A percentile compares a stretch with the other conserved stretches of the same genome.
phyloP scores from a whole-genome alignment of 2,329 filamentous ascomycete species.

The Verticillium nonalfalfae region DNA sequence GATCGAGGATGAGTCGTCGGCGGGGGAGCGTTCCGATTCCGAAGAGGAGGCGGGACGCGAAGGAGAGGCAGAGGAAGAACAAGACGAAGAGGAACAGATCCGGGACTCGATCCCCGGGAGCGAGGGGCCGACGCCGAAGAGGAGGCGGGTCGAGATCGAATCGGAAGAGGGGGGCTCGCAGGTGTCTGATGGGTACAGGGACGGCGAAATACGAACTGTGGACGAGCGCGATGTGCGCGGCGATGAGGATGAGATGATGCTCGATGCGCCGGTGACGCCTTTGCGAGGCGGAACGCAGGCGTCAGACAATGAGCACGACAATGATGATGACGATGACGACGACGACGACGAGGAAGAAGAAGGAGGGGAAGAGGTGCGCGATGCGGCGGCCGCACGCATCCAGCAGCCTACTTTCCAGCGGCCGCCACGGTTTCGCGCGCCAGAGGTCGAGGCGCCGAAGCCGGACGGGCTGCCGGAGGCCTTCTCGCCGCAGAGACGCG shows the following conservation, averaged over 20 bases:
- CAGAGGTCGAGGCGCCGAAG: constrained; percentile 14
- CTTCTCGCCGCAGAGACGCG: constrained; percentile 28
- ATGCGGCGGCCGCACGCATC: constrained; percentile 4
- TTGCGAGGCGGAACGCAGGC: background rate
- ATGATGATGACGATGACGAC: background rate
- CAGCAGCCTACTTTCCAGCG: constrained; percentile 30
- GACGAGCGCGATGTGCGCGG: background rate
- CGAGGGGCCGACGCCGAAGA: constrained; percentile 8
- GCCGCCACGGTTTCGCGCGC: constrained; percentile 30
- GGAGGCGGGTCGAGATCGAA: constrained; percentile 8
- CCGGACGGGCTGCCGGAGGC: constrained; percentile 16
- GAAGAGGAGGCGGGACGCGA: constrained; percentile 5
- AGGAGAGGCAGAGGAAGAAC: background rate
- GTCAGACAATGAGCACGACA: background rate
- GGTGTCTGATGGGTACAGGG: background rate
- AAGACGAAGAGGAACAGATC: background rate
- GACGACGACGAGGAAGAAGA: no score
- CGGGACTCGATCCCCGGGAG: background rate
- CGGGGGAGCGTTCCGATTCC: constrained; percentile 1
- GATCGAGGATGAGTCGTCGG: constrained; percentile 13
- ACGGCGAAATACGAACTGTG: background rate
- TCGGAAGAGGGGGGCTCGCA: background rate
- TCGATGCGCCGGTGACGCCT: constrained; percentile 3
- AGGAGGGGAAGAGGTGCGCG: constrained; percentile 6
- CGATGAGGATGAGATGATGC: background rate